Conservation (phyloP, 805 yeast genomes). For the Trichomonascus vanleenenianus region DNA sequence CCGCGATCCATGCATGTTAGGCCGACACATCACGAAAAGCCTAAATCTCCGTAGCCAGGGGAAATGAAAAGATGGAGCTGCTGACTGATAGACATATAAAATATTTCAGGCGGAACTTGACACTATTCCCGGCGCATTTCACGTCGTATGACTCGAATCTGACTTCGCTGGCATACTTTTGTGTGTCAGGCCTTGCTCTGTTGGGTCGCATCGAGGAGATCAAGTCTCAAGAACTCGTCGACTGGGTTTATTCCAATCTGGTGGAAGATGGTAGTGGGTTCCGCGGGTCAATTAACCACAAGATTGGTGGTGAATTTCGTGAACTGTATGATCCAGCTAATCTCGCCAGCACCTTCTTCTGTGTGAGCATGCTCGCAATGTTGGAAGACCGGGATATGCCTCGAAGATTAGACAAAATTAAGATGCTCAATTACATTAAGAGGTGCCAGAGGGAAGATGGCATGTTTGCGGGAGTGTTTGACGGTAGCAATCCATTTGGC, state of each 20-base stretch:
- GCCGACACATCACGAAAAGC: background rate
- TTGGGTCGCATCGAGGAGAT: conserved; percentile 24
- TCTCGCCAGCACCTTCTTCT: conserved; percentile 71
- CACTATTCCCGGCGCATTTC: conserved; percentile 44
- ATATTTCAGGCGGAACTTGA: conserved; percentile 46
- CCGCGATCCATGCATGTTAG: no score
- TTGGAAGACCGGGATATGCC: conserved; percentile 37
- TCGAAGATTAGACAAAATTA: conserved; percentile 31
- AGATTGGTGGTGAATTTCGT: conserved; percentile 1
- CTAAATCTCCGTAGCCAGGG: background rate
- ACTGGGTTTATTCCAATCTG: conserved; percentile 43
- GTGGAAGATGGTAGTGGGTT: conserved; percentile 42
- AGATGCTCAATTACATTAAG: conserved; percentile 46
- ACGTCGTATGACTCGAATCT: conserved; percentile 64
- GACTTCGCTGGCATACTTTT: conserved; percentile 62
- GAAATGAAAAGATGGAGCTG: background rate
- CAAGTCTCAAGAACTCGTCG: conserved; percentile 23
- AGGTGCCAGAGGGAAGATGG: conserved; percentile 57
- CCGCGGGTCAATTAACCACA: conserved; percentile 48
- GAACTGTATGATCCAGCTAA: conserved; percentile 50
- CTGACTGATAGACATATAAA: conserved; percentile 12
- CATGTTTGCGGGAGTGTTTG: conserved; percentile 43
- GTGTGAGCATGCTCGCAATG: conserved; percentile 48
- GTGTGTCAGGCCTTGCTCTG: conserved; percentile 52
- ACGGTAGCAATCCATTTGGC: conserved; percentile 34